phyloP scores from a whole-genome alignment of 2,329 filamentous ascomycete genomes.

The Ceratocystis ficicola region DNA sequence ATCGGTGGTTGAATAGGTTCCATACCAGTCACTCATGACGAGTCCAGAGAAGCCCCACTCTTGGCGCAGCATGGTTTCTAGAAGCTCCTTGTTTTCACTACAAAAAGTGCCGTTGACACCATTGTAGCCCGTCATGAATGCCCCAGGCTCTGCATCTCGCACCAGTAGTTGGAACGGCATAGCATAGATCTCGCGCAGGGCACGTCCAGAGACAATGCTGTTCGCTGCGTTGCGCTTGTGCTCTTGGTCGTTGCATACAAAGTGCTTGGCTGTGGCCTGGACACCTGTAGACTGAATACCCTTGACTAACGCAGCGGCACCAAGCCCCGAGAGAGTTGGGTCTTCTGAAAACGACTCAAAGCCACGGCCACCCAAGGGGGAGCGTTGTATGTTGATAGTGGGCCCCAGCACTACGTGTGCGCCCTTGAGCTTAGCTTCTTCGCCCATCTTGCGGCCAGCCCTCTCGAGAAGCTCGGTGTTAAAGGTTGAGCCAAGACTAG shows the following conservation, averaged over 20 bases:
- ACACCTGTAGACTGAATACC: slow-evolving; percentile 47
- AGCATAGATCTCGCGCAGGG: slow-evolving; percentile 47
- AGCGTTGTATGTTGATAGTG: slow-evolving; percentile 51
- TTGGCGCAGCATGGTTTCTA: slow-evolving; percentile 40
- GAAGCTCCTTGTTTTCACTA: slow-evolving; percentile 41
- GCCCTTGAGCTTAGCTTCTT: slow-evolving; percentile 57
- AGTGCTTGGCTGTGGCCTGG: slow-evolving; percentile 48
- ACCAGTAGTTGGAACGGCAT: slow-evolving; percentile 47
- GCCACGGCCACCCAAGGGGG: slow-evolving; percentile 46
- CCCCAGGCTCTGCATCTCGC: slow-evolving; percentile 38
- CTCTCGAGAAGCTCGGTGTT: slow-evolving; percentile 61
- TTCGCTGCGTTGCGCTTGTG: slow-evolving; percentile 45
- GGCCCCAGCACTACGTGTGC: slow-evolving; percentile 60
- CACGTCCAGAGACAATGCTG: slow-evolving; percentile 42
- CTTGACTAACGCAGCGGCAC: slow-evolving; percentile 41
- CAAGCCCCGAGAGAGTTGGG: slow-evolving; percentile 43
- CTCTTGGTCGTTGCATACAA: slow-evolving; percentile 51
- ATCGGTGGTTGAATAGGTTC: slow-evolving; percentile 43
- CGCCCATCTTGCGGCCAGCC: slow-evolving; percentile 55
- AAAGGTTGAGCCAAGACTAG: slow-evolving; percentile 71
- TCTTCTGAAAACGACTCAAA: slow-evolving; percentile 50
- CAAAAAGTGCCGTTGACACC: slow-evolving; percentile 46
- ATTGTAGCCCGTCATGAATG: slow-evolving; percentile 50
- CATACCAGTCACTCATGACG: slow-evolving; percentile 50
- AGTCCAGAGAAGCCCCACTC: slow-evolving; percentile 49